phyloP scores from a whole-genome alignment of 169 alveolate species.

The Babesia bovis region DNA sequence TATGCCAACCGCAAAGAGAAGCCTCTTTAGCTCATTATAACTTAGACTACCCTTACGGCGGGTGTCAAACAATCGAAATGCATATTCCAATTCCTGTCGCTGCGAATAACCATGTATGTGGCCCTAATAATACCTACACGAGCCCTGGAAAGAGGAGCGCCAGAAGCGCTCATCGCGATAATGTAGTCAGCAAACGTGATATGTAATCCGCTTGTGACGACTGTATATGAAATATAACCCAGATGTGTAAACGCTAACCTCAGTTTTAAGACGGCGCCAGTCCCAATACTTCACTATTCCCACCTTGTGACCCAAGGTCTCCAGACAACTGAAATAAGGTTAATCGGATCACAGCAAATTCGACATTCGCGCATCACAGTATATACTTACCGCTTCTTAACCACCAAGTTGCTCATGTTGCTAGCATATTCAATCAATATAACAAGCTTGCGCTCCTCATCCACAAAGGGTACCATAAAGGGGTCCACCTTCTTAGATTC shows the following conservation, averaged over 20 bases:
- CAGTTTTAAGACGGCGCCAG: slow-evolving; percentile 66
- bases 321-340: slow-evolving; percentile 33
- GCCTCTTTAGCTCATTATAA: slow-evolving; percentile 26
- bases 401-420: slow-evolving; percentile 17
- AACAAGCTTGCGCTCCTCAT: slow-evolving; percentile 33
- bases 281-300: slow-evolving; percentile 67
- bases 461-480: slow-evolving; percentile 49
- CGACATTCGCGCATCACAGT: neutral
- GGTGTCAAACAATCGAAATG: slow-evolving; percentile 59
- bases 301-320: slow-evolving; percentile 54
- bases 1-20: slow-evolving; percentile 50
- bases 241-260: slow-evolving; percentile 31
- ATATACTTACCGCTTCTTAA: slow-evolving; percentile 44
- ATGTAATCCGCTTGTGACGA: slow-evolving; percentile 58
- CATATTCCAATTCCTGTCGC: slow-evolving; percentile 59
- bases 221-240: slow-evolving; percentile 19
- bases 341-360: neutral
- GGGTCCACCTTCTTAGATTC: slow-evolving; percentile 45
- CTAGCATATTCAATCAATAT: slow-evolving; percentile 50
- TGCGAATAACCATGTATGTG: neutral
- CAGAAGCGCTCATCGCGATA: slow-evolving; percentile 22
- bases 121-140: slow-evolving; percentile 14
- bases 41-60: slow-evolving; percentile 55
- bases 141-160: slow-evolving; percentile 26
- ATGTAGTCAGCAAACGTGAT: slow-evolving; percentile 29